These are phyloP conservation scores for Candida patagonica DNA, from an alignment of 805 yeast species.

Conservation along the genomic window DNA sequence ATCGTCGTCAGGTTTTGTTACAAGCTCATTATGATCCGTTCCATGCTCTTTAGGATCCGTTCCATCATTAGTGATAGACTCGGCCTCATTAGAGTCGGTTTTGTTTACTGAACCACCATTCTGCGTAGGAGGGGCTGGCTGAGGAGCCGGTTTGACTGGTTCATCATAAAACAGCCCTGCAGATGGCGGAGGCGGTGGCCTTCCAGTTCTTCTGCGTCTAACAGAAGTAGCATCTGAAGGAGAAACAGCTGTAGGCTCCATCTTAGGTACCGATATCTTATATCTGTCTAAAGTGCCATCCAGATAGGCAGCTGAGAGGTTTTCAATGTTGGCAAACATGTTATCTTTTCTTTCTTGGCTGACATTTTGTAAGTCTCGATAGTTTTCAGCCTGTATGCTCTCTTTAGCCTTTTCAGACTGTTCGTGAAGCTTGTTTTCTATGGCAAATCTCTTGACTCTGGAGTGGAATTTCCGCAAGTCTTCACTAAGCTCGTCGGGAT, in stretches of 20 bases:
- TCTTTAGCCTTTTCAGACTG: background rate
- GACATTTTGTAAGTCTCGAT: slow-evolving; percentile 1
- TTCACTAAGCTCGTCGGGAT: slow-evolving; percentile 6
- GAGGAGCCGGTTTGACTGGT: background rate
- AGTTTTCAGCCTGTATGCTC: background rate
- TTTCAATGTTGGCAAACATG: background rate
- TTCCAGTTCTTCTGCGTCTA: background rate
- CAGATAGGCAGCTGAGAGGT: background rate
- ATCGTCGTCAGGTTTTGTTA: background rate
- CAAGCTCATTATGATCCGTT: background rate
- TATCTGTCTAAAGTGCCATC: background rate
- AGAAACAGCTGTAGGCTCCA: no score
- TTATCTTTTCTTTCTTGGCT: background rate
- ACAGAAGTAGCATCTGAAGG: background rate
- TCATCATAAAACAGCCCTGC: slow-evolving; percentile 1
- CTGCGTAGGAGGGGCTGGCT: background rate
- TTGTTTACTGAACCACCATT: background rate
- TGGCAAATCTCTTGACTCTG: slow-evolving; percentile 6
- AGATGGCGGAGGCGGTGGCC: slow-evolving; percentile 1
- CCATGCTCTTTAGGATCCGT: background rate
- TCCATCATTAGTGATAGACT: background rate
- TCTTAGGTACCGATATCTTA: background rate
- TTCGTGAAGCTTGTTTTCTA: slow-evolving; percentile 7
- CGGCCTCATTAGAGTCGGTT: background rate
- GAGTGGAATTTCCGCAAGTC: slow-evolving; percentile 8